Conservation (phyloP, 1,284 basidiomycete genomes). For the Porogramme epimiltina region DNA sequence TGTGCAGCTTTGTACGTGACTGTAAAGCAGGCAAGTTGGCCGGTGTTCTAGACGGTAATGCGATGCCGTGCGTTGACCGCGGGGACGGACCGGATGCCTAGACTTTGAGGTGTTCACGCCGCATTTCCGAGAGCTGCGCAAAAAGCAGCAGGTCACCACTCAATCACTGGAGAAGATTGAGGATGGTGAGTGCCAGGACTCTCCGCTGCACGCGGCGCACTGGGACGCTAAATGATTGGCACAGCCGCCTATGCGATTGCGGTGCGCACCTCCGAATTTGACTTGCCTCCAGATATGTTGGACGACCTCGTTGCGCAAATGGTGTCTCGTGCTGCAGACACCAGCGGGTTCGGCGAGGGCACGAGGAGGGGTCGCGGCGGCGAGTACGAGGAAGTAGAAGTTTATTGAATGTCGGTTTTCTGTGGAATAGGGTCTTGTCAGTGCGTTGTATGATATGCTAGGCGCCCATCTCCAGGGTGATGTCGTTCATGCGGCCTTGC, state of each 20-base stretch:
- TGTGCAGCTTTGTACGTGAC: conserved; percentile 78
- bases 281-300: conserved; percentile 62
- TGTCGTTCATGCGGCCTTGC: too few species aligned
- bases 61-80: too few species aligned
- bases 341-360: conserved; percentile 6
- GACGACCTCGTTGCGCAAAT: conserved; percentile 64
- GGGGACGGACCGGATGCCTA: conserved; percentile 35
- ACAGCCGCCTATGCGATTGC: conserved; percentile 71
- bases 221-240: background rate
- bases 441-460: too few species aligned
- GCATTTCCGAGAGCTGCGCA: conserved; percentile 71
- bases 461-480: too few species aligned
- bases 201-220: background rate
- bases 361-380: too few species aligned
- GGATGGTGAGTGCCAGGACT: conserved; percentile 57
- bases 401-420: too few species aligned
- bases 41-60: background rate
- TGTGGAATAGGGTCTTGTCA: too few species aligned
- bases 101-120: conserved; percentile 79
- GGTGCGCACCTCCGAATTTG: conserved; percentile 71
- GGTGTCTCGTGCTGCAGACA: conserved; percentile 28
- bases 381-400: too few species aligned
- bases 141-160: conserved; percentile 87
- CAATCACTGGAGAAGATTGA: conserved; percentile 94
- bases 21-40: conserved; percentile 71